Percentiles rank a stretch among this genome's conserved stretches.
Evolutionary conservation across 331 rosid genomes (phyloP).

Genomic region (Pyracantha coccinea): DNA sequence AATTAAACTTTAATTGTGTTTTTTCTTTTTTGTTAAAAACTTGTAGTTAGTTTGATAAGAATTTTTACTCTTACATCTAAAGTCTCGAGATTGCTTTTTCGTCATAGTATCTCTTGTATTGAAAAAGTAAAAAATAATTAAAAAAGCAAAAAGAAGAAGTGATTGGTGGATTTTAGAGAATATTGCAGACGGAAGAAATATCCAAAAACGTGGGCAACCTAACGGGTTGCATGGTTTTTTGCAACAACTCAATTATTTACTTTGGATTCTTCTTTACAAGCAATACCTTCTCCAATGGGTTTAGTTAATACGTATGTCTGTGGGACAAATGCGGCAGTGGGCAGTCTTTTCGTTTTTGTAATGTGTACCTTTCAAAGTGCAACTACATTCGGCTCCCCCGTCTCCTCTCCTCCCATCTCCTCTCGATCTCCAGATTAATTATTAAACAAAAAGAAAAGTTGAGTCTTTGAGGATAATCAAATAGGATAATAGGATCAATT

Average conservation of each 20-base stretch:
- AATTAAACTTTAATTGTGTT: too few relatives aligned
- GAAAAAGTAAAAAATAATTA: too few relatives aligned
- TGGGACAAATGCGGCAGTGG: constrained; percentile 2
- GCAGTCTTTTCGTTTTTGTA: background rate
- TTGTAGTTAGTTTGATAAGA: too few relatives aligned
- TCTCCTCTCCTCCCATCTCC: background rate
- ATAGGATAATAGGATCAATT: too few relatives aligned
- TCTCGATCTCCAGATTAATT: too few relatives aligned
- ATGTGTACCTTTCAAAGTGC: background rate
- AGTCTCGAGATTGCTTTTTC: too few relatives aligned
- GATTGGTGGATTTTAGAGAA: background rate
- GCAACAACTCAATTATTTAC: background rate
- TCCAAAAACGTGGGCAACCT: background rate
- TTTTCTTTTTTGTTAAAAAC: too few relatives aligned
- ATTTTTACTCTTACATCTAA: too few relatives aligned
- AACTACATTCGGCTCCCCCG: background rate
- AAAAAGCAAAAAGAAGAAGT: background rate
- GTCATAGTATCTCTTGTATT: too few relatives aligned
- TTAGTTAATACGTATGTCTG: background rate
- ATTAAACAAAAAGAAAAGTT: background rate
- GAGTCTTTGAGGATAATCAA: background rate
- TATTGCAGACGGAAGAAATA: background rate
- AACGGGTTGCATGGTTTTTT: background rate
- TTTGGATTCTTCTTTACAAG: background rate
- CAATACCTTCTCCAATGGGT: background rate